Conservation (phyloP, 129 eudicot genomes). For the Saussurea involucrata region DNA sequence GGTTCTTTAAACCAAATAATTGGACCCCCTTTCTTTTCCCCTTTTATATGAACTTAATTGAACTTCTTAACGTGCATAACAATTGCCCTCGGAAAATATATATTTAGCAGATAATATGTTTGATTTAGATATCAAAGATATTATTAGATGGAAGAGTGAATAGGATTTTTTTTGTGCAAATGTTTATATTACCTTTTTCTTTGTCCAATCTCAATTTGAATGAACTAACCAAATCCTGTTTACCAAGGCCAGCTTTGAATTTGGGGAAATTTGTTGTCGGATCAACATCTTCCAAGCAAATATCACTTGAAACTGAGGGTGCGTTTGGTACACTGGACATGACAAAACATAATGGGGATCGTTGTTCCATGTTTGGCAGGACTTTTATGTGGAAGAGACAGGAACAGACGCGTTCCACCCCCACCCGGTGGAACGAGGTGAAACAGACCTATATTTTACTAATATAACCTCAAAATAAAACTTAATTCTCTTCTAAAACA, state of each 20-base stretch:
- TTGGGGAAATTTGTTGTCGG: neutral
- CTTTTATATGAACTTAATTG: neutral
- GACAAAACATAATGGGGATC: too few species aligned
- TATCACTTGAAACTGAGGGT: neutral
- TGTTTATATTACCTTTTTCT: neutral
- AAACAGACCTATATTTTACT: too few species aligned
- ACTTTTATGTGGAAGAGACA: too few species aligned
- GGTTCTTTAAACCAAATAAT: neutral
- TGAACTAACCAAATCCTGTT: neutral
- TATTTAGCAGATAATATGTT: neutral
- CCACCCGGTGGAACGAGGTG: too few species aligned
- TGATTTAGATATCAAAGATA: neutral
- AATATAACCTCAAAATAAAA: too few species aligned
- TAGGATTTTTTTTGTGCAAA: neutral
- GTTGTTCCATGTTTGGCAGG: too few species aligned
- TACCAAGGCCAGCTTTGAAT: neutral
- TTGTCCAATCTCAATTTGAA: neutral
- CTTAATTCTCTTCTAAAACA: too few species aligned
- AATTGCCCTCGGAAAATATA: neutral
- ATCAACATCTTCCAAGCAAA: neutral
- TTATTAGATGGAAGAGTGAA: neutral
- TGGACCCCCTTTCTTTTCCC: neutral
- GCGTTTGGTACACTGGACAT: too few species aligned
- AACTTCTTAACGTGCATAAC: neutral
- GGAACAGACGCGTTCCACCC: too few species aligned